phyloP scores from a whole-genome alignment of 345 rosid species.

The Mallotus nudiflorus region DNA sequence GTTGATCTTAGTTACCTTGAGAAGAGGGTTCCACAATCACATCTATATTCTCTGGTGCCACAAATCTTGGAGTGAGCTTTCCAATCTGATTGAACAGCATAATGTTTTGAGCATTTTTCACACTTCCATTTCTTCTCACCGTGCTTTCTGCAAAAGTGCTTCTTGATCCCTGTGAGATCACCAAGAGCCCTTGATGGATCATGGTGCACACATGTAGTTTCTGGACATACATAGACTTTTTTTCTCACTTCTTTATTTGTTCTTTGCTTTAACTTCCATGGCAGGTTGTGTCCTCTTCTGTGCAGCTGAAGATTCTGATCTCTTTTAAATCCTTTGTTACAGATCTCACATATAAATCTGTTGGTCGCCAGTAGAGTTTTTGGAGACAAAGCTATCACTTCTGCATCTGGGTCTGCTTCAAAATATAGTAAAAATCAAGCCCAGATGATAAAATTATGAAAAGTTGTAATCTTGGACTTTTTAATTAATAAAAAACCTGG shows the following conservation, averaged over 20 bases:
- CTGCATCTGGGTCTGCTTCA: constrained; percentile 58
- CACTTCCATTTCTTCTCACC: constrained; percentile 75
- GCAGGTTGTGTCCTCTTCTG: constrained; percentile 64
- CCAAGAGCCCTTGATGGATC: constrained; percentile 65
- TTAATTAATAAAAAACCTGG: constrained; percentile 51
- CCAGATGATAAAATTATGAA: not conserved
- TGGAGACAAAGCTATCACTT: constrained; percentile 60
- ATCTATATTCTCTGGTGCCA: constrained; percentile 63
- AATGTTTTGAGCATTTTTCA: constrained; percentile 56
- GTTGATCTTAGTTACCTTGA: constrained; percentile 42
- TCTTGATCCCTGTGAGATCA: constrained; percentile 68
- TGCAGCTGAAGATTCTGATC: constrained; percentile 76
- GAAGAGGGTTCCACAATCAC: constrained; percentile 63
- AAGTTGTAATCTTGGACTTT: not conserved
- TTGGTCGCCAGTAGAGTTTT: constrained; percentile 46
- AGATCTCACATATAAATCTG: constrained; percentile 62
- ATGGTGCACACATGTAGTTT: constrained; percentile 52
- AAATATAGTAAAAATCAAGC: constrained; percentile 1
- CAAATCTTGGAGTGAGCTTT: constrained; percentile 67
- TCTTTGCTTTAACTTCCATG: constrained; percentile 67
- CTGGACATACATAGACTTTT: constrained; percentile 64
- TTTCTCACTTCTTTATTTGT: constrained; percentile 45
- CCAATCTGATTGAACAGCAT: constrained; percentile 70
- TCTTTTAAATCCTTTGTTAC: constrained; percentile 64
- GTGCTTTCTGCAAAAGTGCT: constrained; percentile 59